Evolutionary conservation across 768 basidiomycete species (phyloP).

Genomic region (Psilocybe cyanescens): DNA sequence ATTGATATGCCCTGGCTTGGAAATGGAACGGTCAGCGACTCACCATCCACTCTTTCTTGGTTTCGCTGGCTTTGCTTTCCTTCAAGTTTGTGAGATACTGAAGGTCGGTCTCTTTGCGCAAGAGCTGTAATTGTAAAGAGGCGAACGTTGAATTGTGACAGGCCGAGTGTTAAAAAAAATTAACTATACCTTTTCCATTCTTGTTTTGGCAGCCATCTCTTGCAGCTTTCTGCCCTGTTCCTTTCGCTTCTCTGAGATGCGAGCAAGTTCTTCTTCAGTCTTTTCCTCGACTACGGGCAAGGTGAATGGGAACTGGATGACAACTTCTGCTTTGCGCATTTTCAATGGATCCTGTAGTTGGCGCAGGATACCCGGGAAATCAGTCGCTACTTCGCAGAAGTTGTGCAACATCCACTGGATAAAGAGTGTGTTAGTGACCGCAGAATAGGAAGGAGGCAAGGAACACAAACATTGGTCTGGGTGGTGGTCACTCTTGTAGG

Average conservation of each 20-base stretch:
- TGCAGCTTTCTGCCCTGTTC: conserved; percentile 91
- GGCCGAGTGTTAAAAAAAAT: background rate
- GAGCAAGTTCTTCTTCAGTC: conserved; percentile 86
- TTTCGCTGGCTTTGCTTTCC: conserved; percentile 60
- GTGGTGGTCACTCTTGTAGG: conserved; percentile 77
- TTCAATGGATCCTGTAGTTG: conserved; percentile 66
- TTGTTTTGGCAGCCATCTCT: conserved; percentile 85
- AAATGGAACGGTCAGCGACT: conserved; percentile 22
- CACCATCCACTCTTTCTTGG: conserved; percentile 79
- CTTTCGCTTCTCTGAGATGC: conserved; percentile 75
- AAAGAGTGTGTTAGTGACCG: background rate
- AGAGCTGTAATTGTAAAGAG: conserved; percentile 46
- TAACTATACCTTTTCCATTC: conserved; percentile 77
- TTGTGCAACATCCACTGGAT: conserved; percentile 88
- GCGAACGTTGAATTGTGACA: background rate
- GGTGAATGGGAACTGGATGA: conserved; percentile 89
- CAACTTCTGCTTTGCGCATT: conserved; percentile 65
- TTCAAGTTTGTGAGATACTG: conserved; percentile 65
- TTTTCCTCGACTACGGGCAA: conserved; percentile 74
- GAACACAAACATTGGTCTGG: conserved; percentile 71
- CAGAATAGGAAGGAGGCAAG: background rate
- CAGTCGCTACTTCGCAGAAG: conserved; percentile 80
- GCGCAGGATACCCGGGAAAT: conserved; percentile 74
- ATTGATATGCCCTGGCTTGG: background rate
- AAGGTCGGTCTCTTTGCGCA: conserved; percentile 78